phyloP scores from a whole-genome alignment of 768 basidiomycete species.

The Psilocybe cubensis region DNA sequence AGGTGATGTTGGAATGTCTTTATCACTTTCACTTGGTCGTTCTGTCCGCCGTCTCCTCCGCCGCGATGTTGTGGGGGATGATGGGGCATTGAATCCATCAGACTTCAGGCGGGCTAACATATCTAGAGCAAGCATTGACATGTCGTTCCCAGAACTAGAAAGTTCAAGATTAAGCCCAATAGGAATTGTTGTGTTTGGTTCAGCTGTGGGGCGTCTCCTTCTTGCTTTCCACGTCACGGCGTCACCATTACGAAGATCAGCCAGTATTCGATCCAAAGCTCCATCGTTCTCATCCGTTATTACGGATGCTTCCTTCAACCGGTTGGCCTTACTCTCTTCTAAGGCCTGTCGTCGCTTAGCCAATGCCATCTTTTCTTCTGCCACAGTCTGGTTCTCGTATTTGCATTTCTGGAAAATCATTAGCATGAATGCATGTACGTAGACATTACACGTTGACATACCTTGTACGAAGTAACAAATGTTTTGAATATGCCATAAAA shows the following conservation, averaged over 20 bases:
- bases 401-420: conserved; percentile 75
- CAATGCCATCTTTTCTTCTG: conserved; percentile 68
- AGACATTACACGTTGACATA: conserved; percentile 31
- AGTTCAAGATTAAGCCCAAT: conserved; percentile 40
- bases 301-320: conserved; percentile 51
- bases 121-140: conserved; percentile 66
- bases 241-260: conserved; percentile 73
- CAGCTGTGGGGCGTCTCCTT: conserved; percentile 46
- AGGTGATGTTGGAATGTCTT: conserved; percentile 35
- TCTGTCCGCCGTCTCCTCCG: conserved; percentile 41
- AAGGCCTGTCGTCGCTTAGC: conserved; percentile 72
- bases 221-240: conserved; percentile 60
- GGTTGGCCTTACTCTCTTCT: conserved; percentile 63
- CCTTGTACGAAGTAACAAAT: conserved; percentile 92
- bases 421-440: not conserved
- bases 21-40: conserved; percentile 23
- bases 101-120: conserved; percentile 79
- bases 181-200: conserved; percentile 33
- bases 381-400: conserved; percentile 71
- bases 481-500: conserved; percentile 98
- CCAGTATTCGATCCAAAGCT: conserved; percentile 72
- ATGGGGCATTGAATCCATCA: conserved; percentile 62
- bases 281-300: conserved; percentile 54
- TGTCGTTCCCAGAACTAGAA: conserved; percentile 39
- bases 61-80: conserved; percentile 54